Evolutionary conservation across 1,284 basidiomycete species (phyloP), one percentile per base, ranked within the genome.

Genomic region (Cutaneotrichosporon cyanovorans): DNA sequence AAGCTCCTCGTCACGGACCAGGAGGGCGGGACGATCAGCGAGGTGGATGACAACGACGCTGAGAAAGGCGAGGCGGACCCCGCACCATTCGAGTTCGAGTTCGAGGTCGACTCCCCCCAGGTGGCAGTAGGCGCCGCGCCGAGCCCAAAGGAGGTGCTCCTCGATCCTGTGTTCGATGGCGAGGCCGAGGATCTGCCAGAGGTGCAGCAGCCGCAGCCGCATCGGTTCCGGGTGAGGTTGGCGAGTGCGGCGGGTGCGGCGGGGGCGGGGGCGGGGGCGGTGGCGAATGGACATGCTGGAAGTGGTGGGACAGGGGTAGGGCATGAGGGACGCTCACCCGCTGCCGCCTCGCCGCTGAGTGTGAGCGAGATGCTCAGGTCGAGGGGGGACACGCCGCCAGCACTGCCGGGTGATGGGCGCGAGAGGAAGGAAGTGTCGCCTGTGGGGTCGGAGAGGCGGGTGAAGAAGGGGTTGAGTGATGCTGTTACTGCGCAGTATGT

Each of bases 1-100:
- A 72, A 73, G 41, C 68, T 79, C 8, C 66, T 78, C 16, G 73
- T 75, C 4, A 60, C 66, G 8, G 60, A 63, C 31, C 47, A 52
- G 15, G 43, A 28, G 45, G n/a, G 28, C 2, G 23, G 31, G 11
- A 18, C 21, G 4, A 22, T 39, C 18, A 34, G 32, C 21, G 37
- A 34, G 15, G 18, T 3, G 14, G 54, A 57, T 8, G 60, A 49
- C n/a, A n/a, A n/a, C n/a, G n/a, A n/a, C n/a, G n/a, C n/a, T n/a
- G n/a, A n/a, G n/a, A n/a, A n/a, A n/a, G n/a, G n/a, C n/a, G n/a
- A n/a, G n/a, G n/a, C n/a, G 0, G 54, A 57, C 8, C 60, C 49
- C 1, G 61, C 62, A 3, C 45, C 65, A 5, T 50, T 68, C 20
- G 66, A 69, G 41, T 67, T 70, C 47, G 69, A 72, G 46, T 69